These are phyloP conservation scores for Plasmodium fragile DNA, from an alignment of 169 alveolate species.

Conservation along the genomic window DNA sequence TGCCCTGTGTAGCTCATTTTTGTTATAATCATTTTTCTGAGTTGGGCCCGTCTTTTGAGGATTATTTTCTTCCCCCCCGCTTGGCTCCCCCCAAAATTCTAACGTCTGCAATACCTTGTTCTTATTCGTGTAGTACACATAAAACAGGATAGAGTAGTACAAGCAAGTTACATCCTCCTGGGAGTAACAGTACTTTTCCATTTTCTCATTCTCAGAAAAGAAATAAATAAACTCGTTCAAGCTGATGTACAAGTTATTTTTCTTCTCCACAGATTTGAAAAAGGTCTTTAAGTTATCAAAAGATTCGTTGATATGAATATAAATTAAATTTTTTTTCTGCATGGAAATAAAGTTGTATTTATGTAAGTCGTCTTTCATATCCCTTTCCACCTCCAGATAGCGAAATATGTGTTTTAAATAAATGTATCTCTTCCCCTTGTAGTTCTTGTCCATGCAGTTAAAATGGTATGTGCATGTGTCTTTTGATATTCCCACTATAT, in stretches of 20 bases:
- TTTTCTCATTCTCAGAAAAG: slow-evolving; percentile 43
- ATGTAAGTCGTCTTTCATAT: slow-evolving; percentile 59
- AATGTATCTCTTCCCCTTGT: slow-evolving; percentile 56
- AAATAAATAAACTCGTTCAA: slow-evolving; percentile 72
- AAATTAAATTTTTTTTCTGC: slow-evolving; percentile 44
- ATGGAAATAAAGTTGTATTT: slow-evolving; percentile 32
- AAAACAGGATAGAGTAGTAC: slow-evolving; percentile 69
- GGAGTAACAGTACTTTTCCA: slow-evolving; percentile 16
- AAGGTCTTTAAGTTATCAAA: slow-evolving; percentile 30
- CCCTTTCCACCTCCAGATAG: slow-evolving; percentile 55
- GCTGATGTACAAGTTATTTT: slow-evolving; percentile 50
- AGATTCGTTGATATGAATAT: slow-evolving; percentile 57
- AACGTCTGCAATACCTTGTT: slow-evolving; percentile 49
- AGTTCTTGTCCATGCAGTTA: slow-evolving; percentile 32
- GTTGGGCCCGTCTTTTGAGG: background rate
- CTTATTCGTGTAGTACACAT: slow-evolving; percentile 59
- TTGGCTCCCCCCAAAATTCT: background rate
- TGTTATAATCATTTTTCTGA: background rate
- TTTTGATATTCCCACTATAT: slow-evolving; percentile 60
- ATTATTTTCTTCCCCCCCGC: background rate
- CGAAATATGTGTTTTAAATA: slow-evolving; percentile 40
- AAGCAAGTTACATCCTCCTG: slow-evolving; percentile 26
- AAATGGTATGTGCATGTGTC: slow-evolving; percentile 64
- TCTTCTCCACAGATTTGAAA: slow-evolving; percentile 36
- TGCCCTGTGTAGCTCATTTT: background rate